Base-by-base conservation (phyloP, 2,329 filamentous ascomycete genomes). In the Colletotrichum cuscutae region DNA sequence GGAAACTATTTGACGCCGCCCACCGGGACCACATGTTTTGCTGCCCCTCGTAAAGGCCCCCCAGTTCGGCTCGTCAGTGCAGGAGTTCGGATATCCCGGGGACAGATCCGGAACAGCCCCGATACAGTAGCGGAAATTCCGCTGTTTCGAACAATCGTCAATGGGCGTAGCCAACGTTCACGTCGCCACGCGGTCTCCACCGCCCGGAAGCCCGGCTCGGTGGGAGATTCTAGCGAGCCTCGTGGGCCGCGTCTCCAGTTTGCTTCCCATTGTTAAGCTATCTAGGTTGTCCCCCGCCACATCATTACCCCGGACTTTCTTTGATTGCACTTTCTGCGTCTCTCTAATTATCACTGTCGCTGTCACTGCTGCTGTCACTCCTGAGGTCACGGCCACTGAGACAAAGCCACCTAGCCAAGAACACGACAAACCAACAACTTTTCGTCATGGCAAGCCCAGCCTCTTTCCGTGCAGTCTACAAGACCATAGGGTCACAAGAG, bases 391-490 rank as follows among this genome's bases (percentile, higher is more conserved):
- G 7, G 32, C 19, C 9, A 19, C 24, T 11, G 15, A 24, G 22
- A 49, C 28, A 46, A 64, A 22, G n/a, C 26, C 62, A 56, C 26
- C 13, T 46, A 61, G 35, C 28, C n/a, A 54, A 42, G 54, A 46
- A 46, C 66, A 54, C 52, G 15, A 24, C 13, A 28, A 66, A 61
- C 26, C 35, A 28, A 28, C 46, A n/a, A 46, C 35, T 26, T 58
- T 46, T 22, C 26, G 65, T 19, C 46, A 77, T 77, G 76, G 69
- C 74, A 11, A 61, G 19, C 52, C 67, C 62, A 28, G 15, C 19
- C 8, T 65, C 70, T n/a, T 74, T 79, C 35, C 74, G 75, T 54
- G 74, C 73, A n/a, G 76, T 80, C 24, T 81, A 81, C 76, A 81
- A 81, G 70, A 69, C 75, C 26, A 46, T 79, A 30, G 75, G 75